A percentile compares a stretch with the other conserved stretches of the same genome.
phyloP scores from a whole-genome alignment of 1,284 basidiomycete species.

The Cutaneotrichosporon mucoides region DNA sequence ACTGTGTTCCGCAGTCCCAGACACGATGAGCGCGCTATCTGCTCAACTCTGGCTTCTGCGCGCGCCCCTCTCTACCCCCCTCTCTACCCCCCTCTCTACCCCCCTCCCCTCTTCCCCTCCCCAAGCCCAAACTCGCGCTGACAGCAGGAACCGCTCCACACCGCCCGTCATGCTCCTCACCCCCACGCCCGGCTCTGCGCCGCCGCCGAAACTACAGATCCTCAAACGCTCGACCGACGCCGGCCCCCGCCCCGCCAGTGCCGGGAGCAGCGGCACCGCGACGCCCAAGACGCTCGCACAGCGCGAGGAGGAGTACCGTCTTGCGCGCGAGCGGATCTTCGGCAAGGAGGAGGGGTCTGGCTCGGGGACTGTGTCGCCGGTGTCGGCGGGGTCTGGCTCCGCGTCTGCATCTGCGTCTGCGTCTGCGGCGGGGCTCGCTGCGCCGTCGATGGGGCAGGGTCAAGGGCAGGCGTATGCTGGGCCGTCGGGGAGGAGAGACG shows the following conservation, averaged over 20 bases:
- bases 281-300: slow-evolving; percentile 20
- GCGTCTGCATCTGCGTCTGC: background rate
- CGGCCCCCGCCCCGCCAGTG: background rate
- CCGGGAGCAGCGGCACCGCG: slow-evolving; percentile 7
- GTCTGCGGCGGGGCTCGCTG: background rate
- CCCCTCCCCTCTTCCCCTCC: background rate
- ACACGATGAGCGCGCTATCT: too few species aligned
- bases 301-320: slow-evolving; percentile 23
- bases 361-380: background rate
- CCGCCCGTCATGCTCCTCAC: background rate
- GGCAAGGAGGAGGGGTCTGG: slow-evolving; percentile 2
- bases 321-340: slow-evolving; percentile 23
- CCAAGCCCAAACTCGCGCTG: background rate
- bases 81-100: background rate
- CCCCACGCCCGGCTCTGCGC: slow-evolving; percentile 2
- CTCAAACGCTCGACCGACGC: slow-evolving; percentile 13
- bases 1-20: too few species aligned
- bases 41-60: too few species aligned
- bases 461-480: background rate
- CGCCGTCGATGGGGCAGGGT: background rate
- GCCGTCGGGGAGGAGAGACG: background rate
- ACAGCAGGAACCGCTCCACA: slow-evolving; percentile 14
- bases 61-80: background rate
- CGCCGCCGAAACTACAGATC: slow-evolving; percentile 20
- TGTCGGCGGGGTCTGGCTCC: background rate